Percentiles rank a stretch among this genome's conserved stretches.
Conservation (phyloP, 805 yeast genomes). For the Metschnikowia amazonensis region DNA sequence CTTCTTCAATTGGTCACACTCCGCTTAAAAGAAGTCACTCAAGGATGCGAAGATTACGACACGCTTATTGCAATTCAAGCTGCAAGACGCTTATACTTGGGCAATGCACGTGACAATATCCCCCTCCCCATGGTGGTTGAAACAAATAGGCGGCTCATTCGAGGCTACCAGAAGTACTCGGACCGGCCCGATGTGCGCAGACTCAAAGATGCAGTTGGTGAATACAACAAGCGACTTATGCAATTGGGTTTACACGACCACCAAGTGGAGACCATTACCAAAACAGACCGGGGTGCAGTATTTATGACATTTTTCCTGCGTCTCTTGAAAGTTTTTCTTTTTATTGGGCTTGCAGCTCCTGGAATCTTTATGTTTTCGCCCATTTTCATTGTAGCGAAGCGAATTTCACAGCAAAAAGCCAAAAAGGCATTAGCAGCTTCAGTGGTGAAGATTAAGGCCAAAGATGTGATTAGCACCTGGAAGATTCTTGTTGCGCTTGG, state of each 20-base stretch:
- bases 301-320: constrained; percentile 25
- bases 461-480: constrained; percentile 43
- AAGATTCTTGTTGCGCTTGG: constrained; percentile 41
- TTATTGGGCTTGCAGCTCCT: constrained; percentile 34
- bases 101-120: constrained; percentile 29
- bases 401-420: constrained; percentile 35
- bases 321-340: constrained; percentile 26
- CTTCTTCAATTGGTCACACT: constrained; percentile 30
- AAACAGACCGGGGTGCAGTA: constrained; percentile 21
- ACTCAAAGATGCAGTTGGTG: constrained; percentile 28
- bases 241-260: constrained; percentile 38
- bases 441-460: constrained; percentile 39
- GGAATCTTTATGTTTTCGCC: constrained; percentile 39
- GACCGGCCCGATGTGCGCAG: constrained; percentile 33
- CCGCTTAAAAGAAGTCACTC: constrained; percentile 37
- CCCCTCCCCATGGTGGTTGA: constrained; percentile 42
- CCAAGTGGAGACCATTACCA: constrained; percentile 32
- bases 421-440: constrained; percentile 37
- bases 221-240: constrained; percentile 31
- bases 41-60: constrained; percentile 40
- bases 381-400: constrained; percentile 32
- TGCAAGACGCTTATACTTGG: constrained; percentile 38
- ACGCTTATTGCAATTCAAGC: constrained; percentile 43
- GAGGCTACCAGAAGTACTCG: constrained; percentile 33
- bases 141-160: constrained; percentile 37